Evolutionary conservation across 2,329 filamentous ascomycete species (phyloP).

Genomic region (Camillea tinctor): DNA sequence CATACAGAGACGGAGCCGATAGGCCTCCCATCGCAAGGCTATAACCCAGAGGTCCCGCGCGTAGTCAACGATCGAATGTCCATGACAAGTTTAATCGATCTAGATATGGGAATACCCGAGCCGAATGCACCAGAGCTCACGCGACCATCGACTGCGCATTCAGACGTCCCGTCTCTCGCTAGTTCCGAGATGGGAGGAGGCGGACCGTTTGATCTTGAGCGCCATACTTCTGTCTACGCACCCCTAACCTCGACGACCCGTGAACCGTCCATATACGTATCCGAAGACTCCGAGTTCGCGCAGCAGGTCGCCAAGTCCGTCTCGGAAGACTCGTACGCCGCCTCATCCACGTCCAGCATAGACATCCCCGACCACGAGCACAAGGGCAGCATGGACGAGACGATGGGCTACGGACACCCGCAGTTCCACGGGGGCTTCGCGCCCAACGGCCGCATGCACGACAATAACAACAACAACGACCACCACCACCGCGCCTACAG

Average conservation of each 20-base stretch:
- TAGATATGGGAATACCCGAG: constrained; percentile 55
- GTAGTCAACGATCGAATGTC: constrained; percentile 41
- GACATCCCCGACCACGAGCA: constrained; percentile 18
- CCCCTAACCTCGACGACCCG: constrained; percentile 40
- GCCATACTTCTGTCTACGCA: constrained; percentile 57
- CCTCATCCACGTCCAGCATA: constrained; percentile 16
- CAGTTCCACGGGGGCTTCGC: not conserved
- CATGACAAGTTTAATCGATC: constrained; percentile 49
- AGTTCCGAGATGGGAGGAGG: constrained; percentile 55
- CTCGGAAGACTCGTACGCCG: constrained; percentile 18
- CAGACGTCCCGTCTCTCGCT: constrained; percentile 54
- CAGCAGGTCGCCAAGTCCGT: constrained; percentile 27
- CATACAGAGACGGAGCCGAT: constrained; percentile 54
- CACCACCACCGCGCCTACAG: constrained; percentile 12
- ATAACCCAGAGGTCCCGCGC: constrained; percentile 41
- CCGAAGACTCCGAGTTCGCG: constrained; percentile 55
- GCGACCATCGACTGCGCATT: constrained; percentile 58
- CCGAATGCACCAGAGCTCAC: constrained; percentile 47
- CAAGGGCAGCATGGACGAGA: not conserved
- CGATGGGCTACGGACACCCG: not conserved
- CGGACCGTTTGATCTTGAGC: constrained; percentile 63
- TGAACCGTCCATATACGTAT: constrained; percentile 61
- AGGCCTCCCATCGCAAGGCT: constrained; percentile 38
- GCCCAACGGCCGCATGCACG: not conserved
- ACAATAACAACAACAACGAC: constrained; percentile 8